Conservation (phyloP, 2,329 filamentous ascomycete genomes). For the Fusarium begoniae region DNA sequence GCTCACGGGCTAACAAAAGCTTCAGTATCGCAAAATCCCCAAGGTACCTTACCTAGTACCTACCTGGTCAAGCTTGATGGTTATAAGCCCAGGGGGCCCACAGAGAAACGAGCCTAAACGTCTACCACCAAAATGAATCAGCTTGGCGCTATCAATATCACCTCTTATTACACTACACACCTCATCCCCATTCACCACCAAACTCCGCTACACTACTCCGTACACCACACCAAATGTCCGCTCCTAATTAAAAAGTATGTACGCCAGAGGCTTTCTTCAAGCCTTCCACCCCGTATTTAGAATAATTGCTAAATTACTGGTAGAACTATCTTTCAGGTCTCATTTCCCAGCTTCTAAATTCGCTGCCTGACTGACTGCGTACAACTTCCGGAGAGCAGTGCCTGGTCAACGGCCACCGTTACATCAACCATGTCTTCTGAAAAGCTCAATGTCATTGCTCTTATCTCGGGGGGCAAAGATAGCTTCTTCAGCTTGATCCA, state of each 20-base stretch:
- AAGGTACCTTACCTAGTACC: not conserved
- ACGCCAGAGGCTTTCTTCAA: not conserved
- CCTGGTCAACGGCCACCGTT: not conserved
- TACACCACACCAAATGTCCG: conserved; percentile 23
- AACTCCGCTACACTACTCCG: not conserved
- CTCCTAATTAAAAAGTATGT: conserved; percentile 9
- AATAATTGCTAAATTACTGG: conserved; percentile 5
- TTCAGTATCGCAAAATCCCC: not conserved
- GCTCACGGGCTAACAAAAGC: not conserved
- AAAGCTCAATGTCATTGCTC: conserved; percentile 80
- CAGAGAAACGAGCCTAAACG: conserved; percentile 19
- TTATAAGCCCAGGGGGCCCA: conserved; percentile 11
- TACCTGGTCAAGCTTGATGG: not conserved
- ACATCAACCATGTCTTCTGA: conserved; percentile 52
- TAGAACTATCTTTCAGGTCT: not conserved
- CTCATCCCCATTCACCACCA: not conserved
- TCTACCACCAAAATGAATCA: conserved; percentile 26
- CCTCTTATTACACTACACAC: conserved; percentile 10
- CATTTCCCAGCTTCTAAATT: conserved; percentile 4
- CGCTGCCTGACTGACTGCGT: conserved; percentile 4
- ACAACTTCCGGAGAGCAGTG: not conserved
- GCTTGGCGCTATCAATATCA: conserved; percentile 16
- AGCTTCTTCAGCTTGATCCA: conserved; percentile 94
- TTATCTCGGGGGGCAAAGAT: conserved; percentile 97
- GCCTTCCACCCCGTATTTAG: conserved; percentile 14